Evolutionary conservation across 768 basidiomycete species (phyloP).

Genomic region (Auriculariales sp.): DNA sequence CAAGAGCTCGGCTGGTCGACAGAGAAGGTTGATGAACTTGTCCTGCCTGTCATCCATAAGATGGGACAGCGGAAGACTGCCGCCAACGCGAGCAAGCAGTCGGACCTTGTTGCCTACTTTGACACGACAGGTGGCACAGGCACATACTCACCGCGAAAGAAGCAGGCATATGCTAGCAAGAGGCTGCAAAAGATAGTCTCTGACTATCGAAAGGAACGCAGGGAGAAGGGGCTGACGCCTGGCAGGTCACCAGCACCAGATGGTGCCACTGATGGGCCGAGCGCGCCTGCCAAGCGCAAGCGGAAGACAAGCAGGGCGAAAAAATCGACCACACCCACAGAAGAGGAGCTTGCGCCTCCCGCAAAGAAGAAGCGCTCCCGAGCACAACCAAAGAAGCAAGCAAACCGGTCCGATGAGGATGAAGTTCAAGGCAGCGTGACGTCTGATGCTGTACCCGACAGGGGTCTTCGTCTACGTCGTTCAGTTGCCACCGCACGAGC

Average conservation of each 20-base stretch:
- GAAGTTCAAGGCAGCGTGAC: not conserved
- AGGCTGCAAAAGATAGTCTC: constrained; percentile 76
- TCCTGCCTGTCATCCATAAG: constrained; percentile 84
- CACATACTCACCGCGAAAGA: constrained; percentile 59
- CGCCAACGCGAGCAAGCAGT: constrained; percentile 59
- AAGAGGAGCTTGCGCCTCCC: not conserved
- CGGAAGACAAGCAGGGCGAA: not conserved
- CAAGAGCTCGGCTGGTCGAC: constrained; percentile 74
- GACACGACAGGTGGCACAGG: constrained; percentile 54
- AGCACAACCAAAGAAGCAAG: not conserved
- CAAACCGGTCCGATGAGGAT: not conserved
- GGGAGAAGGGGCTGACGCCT: not conserved
- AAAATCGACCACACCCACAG: not conserved
- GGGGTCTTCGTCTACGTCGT: not conserved
- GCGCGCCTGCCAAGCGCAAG: not conserved
- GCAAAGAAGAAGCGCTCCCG: not conserved
- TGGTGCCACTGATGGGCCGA: not conserved
- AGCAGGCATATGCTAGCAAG: constrained; percentile 75
- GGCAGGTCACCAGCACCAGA: not conserved
- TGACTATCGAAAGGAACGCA: constrained; percentile 44
- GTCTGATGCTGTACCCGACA: not conserved
- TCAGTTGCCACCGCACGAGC: too few relatives aligned
- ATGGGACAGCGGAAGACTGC: constrained; percentile 66
- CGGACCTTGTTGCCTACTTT: constrained; percentile 61
- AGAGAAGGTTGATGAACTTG: constrained; percentile 73